Evolutionary conservation across 306 rosid species (phyloP), one percentile per base, ranked within the genome.

Genomic region (Quercus aquifolioides): DNA sequence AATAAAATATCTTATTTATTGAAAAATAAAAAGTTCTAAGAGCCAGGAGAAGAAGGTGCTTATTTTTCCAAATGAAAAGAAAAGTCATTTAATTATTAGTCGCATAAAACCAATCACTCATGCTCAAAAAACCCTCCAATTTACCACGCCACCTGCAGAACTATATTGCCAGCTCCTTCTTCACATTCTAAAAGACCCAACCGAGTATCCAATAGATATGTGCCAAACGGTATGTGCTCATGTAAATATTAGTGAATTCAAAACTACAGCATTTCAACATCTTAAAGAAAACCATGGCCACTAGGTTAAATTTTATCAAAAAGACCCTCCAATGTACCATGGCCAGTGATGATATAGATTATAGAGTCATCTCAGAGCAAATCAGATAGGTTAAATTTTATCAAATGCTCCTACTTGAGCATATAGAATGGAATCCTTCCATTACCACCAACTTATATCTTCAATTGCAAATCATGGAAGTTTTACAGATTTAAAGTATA

Each of bases 381-480:
- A 59, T 59, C 1, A 0, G 7, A 3, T 12, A 23, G 33, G 15
- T 59, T 18, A 20, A 65, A 30, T 31, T 31, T 11, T 33, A 31
- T 31, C 71, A 6, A 65, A 1, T 35, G 23, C 19, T 35, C 21
- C 2, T 18, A 3, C 49, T n/a, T 64, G 46, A 49, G 17, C 43
- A 49, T 49, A 49, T 49, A 49, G 54, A 49, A 49, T 49, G 54
- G 54, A 84, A 72, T 26, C 63, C 51, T 71, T 75, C 72, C 69
- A 71, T 30, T 74, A 28, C 59, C 41, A 46, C 41, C 51, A 58
- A 65, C 54, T 30, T 26, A 65, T 20, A 30, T 41, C 41, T 43
- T 59, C 43, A 1, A 12, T 33, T 26, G 65, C 41, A 81, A 71
- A 54, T 12, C 67, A 65, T 23, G 46, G 20, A 75, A 58, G 5